Conservation (phyloP, 768 basidiomycete genomes). For the Xerocomellus intermedius region DNA sequence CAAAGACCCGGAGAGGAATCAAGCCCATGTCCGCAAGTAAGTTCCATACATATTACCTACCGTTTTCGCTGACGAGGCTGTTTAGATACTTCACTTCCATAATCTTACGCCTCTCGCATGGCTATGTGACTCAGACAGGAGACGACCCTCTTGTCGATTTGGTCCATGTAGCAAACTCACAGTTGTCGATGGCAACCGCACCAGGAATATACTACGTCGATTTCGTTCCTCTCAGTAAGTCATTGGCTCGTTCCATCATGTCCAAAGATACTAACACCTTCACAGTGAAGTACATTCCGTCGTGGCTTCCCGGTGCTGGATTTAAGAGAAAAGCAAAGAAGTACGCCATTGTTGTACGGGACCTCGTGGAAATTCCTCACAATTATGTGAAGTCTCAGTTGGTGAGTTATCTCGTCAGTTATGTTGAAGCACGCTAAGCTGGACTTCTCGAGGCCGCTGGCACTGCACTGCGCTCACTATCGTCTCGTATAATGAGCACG, state of each 20-base stretch:
- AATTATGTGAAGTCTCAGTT: conserved; percentile 15
- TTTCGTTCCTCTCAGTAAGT: conserved; percentile 19
- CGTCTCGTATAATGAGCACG: conserved; percentile 10
- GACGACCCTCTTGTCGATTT: conserved; percentile 38
- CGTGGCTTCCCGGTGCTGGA: conserved; percentile 22
- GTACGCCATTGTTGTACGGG: conserved; percentile 3
- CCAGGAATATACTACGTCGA: conserved; percentile 17
- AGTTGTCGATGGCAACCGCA: conserved; percentile 13
- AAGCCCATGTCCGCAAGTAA: conserved; percentile 3
- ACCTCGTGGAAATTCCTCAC: conserved; percentile 15
- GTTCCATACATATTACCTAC: neutral
- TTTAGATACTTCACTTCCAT: conserved; percentile 17
- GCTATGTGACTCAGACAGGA: conserved; percentile 35
- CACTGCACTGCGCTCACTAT: conserved; percentile 12
- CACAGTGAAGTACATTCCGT: conserved; percentile 26
- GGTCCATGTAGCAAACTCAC: conserved; percentile 27
- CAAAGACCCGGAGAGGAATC: neutral
- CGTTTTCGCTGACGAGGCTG: neutral
- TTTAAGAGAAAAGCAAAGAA: conserved; percentile 16
- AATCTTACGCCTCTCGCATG: conserved; percentile 39
- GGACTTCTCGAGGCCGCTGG: conserved; percentile 14
- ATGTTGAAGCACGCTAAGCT: neutral
- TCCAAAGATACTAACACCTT: neutral
- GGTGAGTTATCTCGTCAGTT: neutral
- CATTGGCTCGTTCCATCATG: neutral